A percentile compares a stretch with the other conserved stretches of the same genome.
Conservation (phyloP, 345 rosid species). For the Barbarea vulgaris region DNA sequence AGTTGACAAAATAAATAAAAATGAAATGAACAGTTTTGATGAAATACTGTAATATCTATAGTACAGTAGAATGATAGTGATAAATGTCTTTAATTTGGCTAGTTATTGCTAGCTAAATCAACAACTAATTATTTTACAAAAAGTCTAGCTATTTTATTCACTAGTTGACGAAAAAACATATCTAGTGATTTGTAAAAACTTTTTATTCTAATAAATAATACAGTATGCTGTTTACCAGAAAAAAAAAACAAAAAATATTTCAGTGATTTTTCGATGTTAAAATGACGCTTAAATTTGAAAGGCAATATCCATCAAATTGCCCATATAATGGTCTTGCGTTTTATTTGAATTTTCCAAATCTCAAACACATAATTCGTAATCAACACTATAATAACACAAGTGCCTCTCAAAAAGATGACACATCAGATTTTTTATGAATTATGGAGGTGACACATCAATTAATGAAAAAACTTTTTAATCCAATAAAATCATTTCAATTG, state of each 20-base stretch:
- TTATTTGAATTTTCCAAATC: constrained; percentile 7
- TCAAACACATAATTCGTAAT: constrained; percentile 31
- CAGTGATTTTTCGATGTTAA: not conserved
- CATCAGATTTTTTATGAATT: too few species aligned
- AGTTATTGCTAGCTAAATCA: not conserved
- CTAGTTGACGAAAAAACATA: not conserved
- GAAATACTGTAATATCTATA: not conserved
- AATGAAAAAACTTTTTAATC: too few species aligned
- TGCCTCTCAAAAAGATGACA: too few species aligned
- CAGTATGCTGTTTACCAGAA: not conserved
- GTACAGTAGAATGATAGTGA: not conserved
- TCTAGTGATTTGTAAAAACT: not conserved
- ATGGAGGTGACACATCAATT: too few species aligned
- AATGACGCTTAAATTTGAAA: not conserved
- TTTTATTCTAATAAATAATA: too few species aligned
- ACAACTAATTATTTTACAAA: not conserved
- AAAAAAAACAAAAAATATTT: not conserved
- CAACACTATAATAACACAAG: too few species aligned
- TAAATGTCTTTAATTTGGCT: not conserved
- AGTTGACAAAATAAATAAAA: not conserved
- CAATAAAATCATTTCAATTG: too few species aligned
- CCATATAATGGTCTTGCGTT: not conserved
- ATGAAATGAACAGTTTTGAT: not conserved
- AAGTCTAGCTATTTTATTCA: not conserved
- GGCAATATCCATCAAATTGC: too few species aligned